Evolutionary conservation across 495 filamentous ascomycete species (phyloP), one percentile per base, ranked within the genome.

Genomic region (Aspergillus olivimuriae): DNA sequence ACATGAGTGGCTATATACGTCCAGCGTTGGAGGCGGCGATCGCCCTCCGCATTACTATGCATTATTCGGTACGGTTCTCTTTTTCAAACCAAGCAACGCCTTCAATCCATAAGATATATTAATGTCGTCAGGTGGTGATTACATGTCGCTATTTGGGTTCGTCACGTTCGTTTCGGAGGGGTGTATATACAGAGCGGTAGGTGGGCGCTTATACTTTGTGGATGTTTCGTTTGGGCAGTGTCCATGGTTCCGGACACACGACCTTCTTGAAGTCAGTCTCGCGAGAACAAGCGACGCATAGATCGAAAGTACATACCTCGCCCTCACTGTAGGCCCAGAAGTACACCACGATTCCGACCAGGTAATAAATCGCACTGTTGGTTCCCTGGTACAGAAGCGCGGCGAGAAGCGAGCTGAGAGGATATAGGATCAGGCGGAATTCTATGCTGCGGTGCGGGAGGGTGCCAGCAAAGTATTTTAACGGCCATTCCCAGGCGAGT

Each of bases 301-400:
- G 21, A 20, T 12, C 6, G 8, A 33, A n/a, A n/a, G 1, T 41
- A 65, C 83, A 52, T 62, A 95, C 89, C 84, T 99, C 94, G 62
- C 94, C 94, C 69, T 97, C 92, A 50, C 81, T 89, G 54, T 91
- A 97, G 0, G 86, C 94, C 89, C 92, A 96, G 56, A 96, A 96
- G 58, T 95, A 99, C 4, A 89, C 84, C 3, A 59, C 79, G 59
- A 94, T 79, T 0, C 88, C 94, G 41, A 97, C 80, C 9, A 91
- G 57, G 65, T 97, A 94, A 61, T 97, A 99, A 30, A 97, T 68
- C 3, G 87, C 94, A 20, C 90, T 74, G 56, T 99, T 94, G 8
- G 88, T 91, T 8, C 80, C 86, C 61, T 99, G 94, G 61, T 99
- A 99, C 37, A 95, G 65, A 30, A 99, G 73, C 18, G 80, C 73